Base-by-base conservation (phyloP, 2,329 filamentous ascomycete species). In the Calycina herbarum region DNA sequence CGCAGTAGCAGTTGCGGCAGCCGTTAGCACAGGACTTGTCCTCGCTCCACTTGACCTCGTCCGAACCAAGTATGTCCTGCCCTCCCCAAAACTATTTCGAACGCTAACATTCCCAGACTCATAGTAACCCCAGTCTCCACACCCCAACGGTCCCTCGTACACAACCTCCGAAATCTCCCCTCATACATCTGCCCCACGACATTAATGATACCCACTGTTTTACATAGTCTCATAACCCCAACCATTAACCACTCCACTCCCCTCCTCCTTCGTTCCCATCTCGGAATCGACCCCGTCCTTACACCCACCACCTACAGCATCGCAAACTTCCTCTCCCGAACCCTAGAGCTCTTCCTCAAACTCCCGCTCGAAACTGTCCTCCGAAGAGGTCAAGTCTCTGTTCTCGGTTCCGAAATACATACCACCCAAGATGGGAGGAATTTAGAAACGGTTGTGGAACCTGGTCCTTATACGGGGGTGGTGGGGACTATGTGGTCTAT, bases 401-500 rank as follows among this genome's bases (percentile, higher is more conserved):
- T 93, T 0, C 83, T 92, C 57, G 59, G 62, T 83, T 59, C 69
- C 27, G 4, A 56, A 35, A 10, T 58, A 40, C 59, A 70, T 59
- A 40, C 62, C 6, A 31, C 64, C 33, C 64, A 62, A 68, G 59
- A 48, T 31, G 15, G 59, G 10, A 63, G 63, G 20, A 81, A 78
- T 59, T 75, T 91, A 57, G 88, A 92, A 64, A 93, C 92, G 0
- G 89, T 97, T 63, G 88, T 98, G 0, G 88, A 91, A 2, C 83
- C 92, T 0, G 94, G 93, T 2, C 86, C 86, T 3, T 99, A 97
- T 77, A 83, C 86, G 40, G 95, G 95, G n/a, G 83, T 97, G 1
- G 77, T 95, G n/a, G 92, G 93, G 2, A 97, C 94, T 2, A 94
- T 97, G 85, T 94, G 93, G 82, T 86, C 86, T 67, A 95, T 99